Evolutionary conservation across 2,329 filamentous ascomycete species (phyloP), one percentile per base, ranked within the genome.

Genomic region (Talaromyces sp.): DNA sequence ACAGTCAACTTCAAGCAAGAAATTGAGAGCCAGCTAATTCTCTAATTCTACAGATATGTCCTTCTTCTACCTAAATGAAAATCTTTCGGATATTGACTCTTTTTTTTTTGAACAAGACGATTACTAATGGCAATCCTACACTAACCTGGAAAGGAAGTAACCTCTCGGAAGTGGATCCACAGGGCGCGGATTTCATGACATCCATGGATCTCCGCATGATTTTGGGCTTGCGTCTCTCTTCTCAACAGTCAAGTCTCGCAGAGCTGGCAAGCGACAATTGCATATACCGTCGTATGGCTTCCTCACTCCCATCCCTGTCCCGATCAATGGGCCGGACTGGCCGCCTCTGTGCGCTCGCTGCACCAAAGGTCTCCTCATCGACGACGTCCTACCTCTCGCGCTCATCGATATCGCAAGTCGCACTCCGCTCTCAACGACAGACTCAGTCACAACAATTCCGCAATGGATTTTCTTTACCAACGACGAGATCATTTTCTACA

Each of bases 401-500:
- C 57, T 59, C 42, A 37, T 54, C 31, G 5, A 25, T 23, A 33
- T 55, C 58, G 42, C 58, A 56, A 35, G 9, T 31, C 12, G 50
- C 35, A 56, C 28, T 46, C 21, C 40, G n/a, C 25, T 37, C 3
- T 5, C 50, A 33, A 18, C 44, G 25, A n/a, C 35, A 48, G 42
- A 21, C 14, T 16, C 31, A 3, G 14, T 4, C 31, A 16, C 50
- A 16, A 1, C 48, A 52, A 33, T 21, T 52, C 16, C 48, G 8
- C 48, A 33, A 52, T 35, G 46, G 46, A 5, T 5, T 50, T 25
- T 2, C 25, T 7, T 50, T 25, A 3, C 28, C 46, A 60, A 14
- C 25, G 61, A 18, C 62, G 60, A 63, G 66, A 31, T 42, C 58
- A 1, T 76, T 77, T 64, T 73, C 73, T 0, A 75, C 72, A 1